A percentile compares a stretch with the other conserved stretches of the same genome.
phyloP scores from a whole-genome alignment of 225 moss, liverwort and hornwort species.

The Climacium dendroides region DNA sequence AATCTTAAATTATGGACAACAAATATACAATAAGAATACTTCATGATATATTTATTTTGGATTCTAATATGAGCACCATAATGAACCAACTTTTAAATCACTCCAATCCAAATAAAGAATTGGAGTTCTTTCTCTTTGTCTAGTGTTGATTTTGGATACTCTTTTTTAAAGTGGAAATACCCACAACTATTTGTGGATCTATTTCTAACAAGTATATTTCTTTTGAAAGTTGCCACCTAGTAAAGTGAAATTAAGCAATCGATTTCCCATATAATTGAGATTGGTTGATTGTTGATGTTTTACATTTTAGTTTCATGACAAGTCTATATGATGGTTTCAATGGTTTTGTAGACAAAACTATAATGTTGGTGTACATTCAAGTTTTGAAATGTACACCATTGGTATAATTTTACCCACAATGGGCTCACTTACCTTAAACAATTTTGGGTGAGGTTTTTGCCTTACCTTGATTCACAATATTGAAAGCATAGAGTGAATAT shows the following conservation, averaged over 20 bases:
- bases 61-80: accelerated
- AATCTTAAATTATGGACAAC: neutral
- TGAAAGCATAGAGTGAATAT: neutral
- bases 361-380: too few species aligned
- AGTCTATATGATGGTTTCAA: too few species aligned
- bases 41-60: neutral
- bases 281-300: too few species aligned
- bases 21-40: neutral
- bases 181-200: accelerated
- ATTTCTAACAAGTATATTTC: neutral
- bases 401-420: too few species aligned
- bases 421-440: too few species aligned
- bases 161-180: accelerated
- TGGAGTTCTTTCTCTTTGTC: accelerated
- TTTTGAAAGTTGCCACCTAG: neutral
- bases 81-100: neutral
- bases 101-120: accelerated
- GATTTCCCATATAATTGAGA: neutral
- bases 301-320: too few species aligned
- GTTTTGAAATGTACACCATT: too few species aligned
- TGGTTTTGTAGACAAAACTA: too few species aligned
- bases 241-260: neutral
- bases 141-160: neutral
- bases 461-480: neutral
- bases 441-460: too few species aligned